These are phyloP conservation scores for Rhinocladiella mackenziei DNA, from an alignment of 2,329 filamentous ascomycete species.

Conservation along the genomic window DNA sequence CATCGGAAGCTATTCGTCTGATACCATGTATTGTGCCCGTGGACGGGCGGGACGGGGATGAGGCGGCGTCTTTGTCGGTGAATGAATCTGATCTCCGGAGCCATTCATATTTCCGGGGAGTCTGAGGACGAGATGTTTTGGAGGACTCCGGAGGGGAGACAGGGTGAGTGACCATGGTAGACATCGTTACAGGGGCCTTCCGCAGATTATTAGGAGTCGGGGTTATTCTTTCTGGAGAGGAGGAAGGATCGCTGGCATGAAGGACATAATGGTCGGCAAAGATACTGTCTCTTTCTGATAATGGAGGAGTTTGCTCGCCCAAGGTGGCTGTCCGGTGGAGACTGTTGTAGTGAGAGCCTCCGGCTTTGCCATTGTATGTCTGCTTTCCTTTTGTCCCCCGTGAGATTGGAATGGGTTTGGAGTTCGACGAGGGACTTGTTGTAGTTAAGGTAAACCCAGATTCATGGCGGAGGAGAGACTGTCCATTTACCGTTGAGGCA, in stretches of 20 bases:
- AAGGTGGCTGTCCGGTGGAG: conserved; percentile 20
- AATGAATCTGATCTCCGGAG: conserved; percentile 17
- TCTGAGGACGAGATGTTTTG: conserved; percentile 10
- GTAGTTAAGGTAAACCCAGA: conserved; percentile 31
- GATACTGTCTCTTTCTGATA: conserved; percentile 61
- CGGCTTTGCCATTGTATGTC: conserved; percentile 23
- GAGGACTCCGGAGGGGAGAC: conserved; percentile 20
- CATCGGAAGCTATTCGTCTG: conserved; percentile 25
- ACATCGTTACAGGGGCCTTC: conserved; percentile 17
- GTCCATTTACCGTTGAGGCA: conserved; percentile 36
- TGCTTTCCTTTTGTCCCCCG: conserved; percentile 27
- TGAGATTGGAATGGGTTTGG: conserved; percentile 35
- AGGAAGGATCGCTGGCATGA: conserved; percentile 40
- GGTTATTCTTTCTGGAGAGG: conserved; percentile 12
- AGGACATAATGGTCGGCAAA: conserved; percentile 59
- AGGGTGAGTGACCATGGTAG: conserved; percentile 21
- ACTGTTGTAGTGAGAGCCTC: conserved; percentile 15
- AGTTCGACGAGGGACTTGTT: conserved; percentile 28
- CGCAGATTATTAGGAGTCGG: conserved; percentile 10
- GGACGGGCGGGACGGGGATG: conserved; percentile 10
- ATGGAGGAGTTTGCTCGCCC: conserved; percentile 44
- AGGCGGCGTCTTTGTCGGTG: conserved; percentile 8
- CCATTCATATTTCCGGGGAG: conserved; percentile 18
- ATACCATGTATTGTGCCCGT: conserved; percentile 22
- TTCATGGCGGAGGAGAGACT: conserved; percentile 33